Evolutionary conservation across 2,329 filamentous ascomycete species (phyloP).

Genomic region (Ceratocystis huliohia): DNA sequence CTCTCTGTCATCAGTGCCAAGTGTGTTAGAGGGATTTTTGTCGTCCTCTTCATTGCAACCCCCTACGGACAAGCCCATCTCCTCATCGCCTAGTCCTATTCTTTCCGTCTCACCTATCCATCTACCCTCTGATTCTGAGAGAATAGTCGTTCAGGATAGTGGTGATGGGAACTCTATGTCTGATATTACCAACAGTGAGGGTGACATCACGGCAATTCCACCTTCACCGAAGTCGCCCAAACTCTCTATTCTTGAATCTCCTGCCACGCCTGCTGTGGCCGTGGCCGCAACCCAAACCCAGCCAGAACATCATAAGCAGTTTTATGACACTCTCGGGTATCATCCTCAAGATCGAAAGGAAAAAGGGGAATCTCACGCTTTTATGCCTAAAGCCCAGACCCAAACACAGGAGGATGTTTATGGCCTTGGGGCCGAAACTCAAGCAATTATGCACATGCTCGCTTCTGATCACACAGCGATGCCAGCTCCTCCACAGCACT

Average conservation of each 20-base stretch:
- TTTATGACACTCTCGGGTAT: neutral
- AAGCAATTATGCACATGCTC: conserved; percentile 15
- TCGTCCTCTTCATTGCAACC: neutral
- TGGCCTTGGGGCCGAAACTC: conserved; percentile 27
- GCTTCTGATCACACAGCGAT: neutral
- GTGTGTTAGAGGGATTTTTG: neutral
- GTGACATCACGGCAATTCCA: conserved; percentile 8
- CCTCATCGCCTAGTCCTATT: neutral
- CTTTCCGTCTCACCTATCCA: neutral
- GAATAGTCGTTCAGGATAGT: neutral
- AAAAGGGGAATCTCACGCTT: neutral
- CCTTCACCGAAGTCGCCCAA: neutral
- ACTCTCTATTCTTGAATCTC: neutral
- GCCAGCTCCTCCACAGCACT: neutral
- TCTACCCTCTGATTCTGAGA: neutral
- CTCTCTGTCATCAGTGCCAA: neutral
- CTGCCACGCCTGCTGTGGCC: neutral
- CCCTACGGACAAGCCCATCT: neutral
- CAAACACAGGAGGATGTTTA: conserved; percentile 22
- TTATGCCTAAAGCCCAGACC: neutral
- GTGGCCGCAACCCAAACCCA: neutral
- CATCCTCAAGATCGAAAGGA: neutral
- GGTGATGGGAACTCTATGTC: neutral
- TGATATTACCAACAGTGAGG: conserved; percentile 6
- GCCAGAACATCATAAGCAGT: neutral